Evolutionary conservation across 106 monocot genomes (phyloP), one percentile per base, ranked within the genome.

Genomic region (Dendrobium nobile): DNA sequence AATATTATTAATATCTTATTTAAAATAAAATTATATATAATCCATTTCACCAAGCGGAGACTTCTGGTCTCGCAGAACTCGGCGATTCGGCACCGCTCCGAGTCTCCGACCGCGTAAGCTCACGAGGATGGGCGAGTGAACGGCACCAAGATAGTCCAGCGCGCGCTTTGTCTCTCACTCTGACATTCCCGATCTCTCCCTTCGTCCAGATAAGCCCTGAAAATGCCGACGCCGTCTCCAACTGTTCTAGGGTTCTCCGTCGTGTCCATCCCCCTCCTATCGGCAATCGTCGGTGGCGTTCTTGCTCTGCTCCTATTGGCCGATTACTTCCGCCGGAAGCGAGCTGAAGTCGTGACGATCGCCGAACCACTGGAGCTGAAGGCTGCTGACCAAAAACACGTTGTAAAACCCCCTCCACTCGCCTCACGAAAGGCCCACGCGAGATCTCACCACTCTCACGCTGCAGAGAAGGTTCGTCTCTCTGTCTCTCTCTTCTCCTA

Each of bases 251-350:
- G 82, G 75, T 58, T 92, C 75, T 84, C 90, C 45, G 48, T 88
- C 81, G 48, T 88, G 75, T 85, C 94, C 47, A 80, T 97, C 13
- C 87, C 89, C 7, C 75, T 93, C 28, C 77, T 95, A 77, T 90
- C 91, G 26, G 88, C 84, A 72, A 80, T 88, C 72, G 84, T 84
- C 77, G 92, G 89, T 55, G 92, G 80, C 59, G 88, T 80, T 58
- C 82, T 99, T 58, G 83, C 82, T 26, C 88, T 94, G 68, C 79
- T 92, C 84, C 78, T 99, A 84, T 80, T 99, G 78, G 89, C 95
- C n/a, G 88, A 91, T 41, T 95, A 95, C 87, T 89, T 99, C 87
- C 95, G 92, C 79, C 88, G 89, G 67, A 90, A 91, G 83, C 78
- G 89, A 18, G 87, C 92, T 31, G 98, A 92, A 70, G 84, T 96